Base-by-base conservation (phyloP, 805 yeast genomes). In the Ogataea saltuana region DNA sequence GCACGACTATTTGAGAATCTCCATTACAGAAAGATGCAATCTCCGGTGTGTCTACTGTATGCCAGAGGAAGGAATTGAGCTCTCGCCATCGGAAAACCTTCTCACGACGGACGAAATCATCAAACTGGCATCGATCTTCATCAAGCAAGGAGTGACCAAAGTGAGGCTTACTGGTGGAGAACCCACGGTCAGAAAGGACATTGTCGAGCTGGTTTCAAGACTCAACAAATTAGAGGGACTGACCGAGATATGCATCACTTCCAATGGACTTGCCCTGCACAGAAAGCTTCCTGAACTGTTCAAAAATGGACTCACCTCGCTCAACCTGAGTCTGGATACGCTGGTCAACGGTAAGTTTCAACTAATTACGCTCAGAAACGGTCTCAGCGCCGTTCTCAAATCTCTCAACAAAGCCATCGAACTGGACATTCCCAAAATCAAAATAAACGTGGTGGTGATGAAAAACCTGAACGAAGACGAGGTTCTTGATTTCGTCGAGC, bases 141-240 rank as follows among this genome's bases (percentile, higher is more conserved):
- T 71, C 4, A 34, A 51, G 2, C 70, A 71, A 40, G 81, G 81
- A 2, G 80, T 76, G n/a, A 57, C 61, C 12, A 76, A 76, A 53
- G 70, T 76, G 16, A 54, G 81, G 36, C 59, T 76, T 12, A 76
- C 81, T 0, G 81, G 81, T 8, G 81, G 81, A 12, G 81, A 76
- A 54, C 81, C 81, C 0, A 74, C 80, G 0, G 76, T 76, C 6
- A 56, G 81, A 16, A 70, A 66, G 43, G 81, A 76, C 48, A 67
- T 76, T 26, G 63, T 75, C 33, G 73, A 68, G 4, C 56, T 76
- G 4, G 74, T 74, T 7, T 46, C 50, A 22, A 55, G 61, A 22
- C 51, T 76, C 25, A 66, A 72, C 31, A 38, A 50, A 20, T 49
- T 76, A 3, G 50, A 51, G n/a, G 80, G 77, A 0, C 55, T 76